Evolutionary conservation across 2,329 filamentous ascomycete genomes (phyloP).

Genomic region (Hypoxylon sp.): DNA sequence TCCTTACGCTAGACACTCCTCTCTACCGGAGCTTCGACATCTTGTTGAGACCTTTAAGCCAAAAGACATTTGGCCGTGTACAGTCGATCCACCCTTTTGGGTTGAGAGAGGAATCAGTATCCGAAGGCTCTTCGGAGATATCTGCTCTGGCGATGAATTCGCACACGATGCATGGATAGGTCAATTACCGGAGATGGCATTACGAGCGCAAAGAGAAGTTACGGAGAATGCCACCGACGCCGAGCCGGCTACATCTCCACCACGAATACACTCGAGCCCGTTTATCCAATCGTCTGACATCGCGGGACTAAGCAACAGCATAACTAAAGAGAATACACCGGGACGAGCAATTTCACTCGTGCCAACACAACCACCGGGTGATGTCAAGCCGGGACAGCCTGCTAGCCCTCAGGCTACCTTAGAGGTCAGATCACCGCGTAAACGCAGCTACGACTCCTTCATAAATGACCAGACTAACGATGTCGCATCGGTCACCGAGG

Average conservation of each 20-base stretch:
- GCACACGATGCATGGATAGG: conserved; percentile 71
- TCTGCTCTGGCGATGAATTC: conserved; percentile 70
- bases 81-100: conserved; percentile 72
- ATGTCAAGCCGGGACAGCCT: no score
- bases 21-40: conserved; percentile 78
- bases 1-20: conserved; percentile 90
- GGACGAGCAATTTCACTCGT: neutral
- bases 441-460: conserved; percentile 25
- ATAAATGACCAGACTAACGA: neutral
- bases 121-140: conserved; percentile 71
- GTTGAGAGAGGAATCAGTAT: conserved; percentile 68
- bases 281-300: neutral
- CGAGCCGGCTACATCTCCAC: conserved; percentile 10
- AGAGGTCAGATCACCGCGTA: no score
- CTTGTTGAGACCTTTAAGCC: conserved; percentile 75
- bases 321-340: neutral
- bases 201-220: conserved; percentile 1
- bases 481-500: conserved; percentile 28
- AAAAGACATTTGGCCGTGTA: conserved; percentile 83
- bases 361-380: no score
- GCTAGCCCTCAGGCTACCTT: no score
- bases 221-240: conserved; percentile 35
- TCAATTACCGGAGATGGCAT: conserved; percentile 11
- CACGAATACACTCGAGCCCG: conserved; percentile 4
- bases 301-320: neutral